phyloP scores from a whole-genome alignment of 148 eudicot genomes.

The Gaultheria prostrata region DNA sequence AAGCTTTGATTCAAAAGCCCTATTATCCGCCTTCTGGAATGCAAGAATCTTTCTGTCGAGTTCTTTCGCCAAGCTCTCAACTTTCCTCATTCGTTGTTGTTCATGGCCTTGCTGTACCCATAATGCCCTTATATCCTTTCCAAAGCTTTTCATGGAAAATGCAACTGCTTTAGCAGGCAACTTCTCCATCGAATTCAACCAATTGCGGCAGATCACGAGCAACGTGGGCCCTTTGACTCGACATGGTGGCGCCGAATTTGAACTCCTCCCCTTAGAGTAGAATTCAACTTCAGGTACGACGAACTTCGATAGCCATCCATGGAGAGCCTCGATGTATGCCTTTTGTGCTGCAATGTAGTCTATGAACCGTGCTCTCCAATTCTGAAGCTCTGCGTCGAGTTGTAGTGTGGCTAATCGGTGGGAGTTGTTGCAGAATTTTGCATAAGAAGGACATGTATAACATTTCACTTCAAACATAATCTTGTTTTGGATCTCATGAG shows the following conservation, averaged over 20 bases:
- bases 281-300: constrained; percentile 74
- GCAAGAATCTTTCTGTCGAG: constrained; percentile 63
- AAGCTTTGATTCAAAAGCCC: constrained; percentile 47
- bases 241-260: constrained; percentile 33
- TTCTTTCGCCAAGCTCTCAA: constrained; percentile 71
- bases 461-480: constrained; percentile 77
- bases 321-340: constrained; percentile 66
- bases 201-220: constrained; percentile 60
- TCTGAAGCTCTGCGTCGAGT: constrained; percentile 78
- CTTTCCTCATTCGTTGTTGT: constrained; percentile 80
- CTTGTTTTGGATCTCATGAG: constrained; percentile 87
- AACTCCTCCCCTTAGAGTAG: constrained; percentile 44
- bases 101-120: constrained; percentile 88
- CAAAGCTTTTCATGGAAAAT: constrained; percentile 66
- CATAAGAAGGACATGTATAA: constrained; percentile 73
- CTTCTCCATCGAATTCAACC: constrained; percentile 63
- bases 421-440: constrained; percentile 72
- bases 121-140: constrained; percentile 64
- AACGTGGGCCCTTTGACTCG: constrained; percentile 68
- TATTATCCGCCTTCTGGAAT: constrained; percentile 66
- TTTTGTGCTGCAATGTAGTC: constrained; percentile 69
- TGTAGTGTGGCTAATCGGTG: constrained; percentile 89
- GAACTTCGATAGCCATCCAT: constrained; percentile 88
- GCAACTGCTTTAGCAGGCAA: constrained; percentile 75
- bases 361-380: constrained; percentile 72